phyloP scores from a whole-genome alignment of 1,139 yeast species.

The Yamadazyma spencermartinsiae region DNA sequence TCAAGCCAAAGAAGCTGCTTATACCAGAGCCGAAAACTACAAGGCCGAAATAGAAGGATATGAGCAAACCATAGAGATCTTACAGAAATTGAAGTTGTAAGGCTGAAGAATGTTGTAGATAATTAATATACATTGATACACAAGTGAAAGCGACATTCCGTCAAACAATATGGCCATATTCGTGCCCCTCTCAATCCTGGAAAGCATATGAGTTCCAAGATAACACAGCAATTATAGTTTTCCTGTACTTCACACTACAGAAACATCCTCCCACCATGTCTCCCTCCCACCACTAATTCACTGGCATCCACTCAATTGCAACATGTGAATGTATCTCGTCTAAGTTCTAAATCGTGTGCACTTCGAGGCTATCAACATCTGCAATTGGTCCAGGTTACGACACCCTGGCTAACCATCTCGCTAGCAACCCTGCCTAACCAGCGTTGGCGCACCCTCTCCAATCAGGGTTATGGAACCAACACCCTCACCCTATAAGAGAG shows the following conservation, averaged over 20 bases:
- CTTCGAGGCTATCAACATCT: neutral
- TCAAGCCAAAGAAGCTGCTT: slow-evolving; percentile 78
- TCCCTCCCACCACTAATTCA: too few relatives aligned
- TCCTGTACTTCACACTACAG: too few relatives aligned
- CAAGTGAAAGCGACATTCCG: too few relatives aligned
- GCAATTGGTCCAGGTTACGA: neutral
- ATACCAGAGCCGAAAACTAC: slow-evolving; percentile 65
- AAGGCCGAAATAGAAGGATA: slow-evolving; percentile 87
- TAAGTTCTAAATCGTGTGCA: neutral
- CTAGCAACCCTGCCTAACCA: neutral
- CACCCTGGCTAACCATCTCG: neutral
- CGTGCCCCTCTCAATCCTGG: too few relatives aligned
- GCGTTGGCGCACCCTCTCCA: too few relatives aligned
- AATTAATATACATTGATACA: neutral
- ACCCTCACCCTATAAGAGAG: too few relatives aligned
- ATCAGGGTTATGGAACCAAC: too few relatives aligned
- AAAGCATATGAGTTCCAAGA: too few relatives aligned
- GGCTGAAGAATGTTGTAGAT: slow-evolving; percentile 1
- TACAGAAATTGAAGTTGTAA: slow-evolving; percentile 70
- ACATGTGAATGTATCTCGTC: neutral
- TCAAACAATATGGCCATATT: too few relatives aligned
- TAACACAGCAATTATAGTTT: too few relatives aligned
- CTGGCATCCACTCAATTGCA: too few relatives aligned
- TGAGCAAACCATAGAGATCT: slow-evolving; percentile 71
- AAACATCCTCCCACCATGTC: too few relatives aligned